Base-by-base conservation (phyloP, 2,329 filamentous ascomycete genomes). In the Sordariomycetes sp. region DNA sequence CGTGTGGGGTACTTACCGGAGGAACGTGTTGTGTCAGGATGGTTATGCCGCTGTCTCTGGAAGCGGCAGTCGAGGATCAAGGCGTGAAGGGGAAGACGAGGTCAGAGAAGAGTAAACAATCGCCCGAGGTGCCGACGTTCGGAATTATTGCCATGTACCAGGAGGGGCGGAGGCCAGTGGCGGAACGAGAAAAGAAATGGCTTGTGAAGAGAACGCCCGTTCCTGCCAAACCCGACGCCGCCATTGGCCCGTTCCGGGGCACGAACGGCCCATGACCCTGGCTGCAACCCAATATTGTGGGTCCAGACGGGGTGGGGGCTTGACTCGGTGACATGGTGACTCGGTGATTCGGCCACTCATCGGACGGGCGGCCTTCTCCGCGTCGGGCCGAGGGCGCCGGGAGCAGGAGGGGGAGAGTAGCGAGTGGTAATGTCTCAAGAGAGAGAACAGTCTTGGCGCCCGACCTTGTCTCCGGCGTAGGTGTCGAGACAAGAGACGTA, bases 311-410 rank as follows among this genome's bases (percentile, higher is more conserved):
- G 48, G 53, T 55, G 53, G 53, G n/a, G 53, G 48, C 53, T 22
- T 55, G 53, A 55, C 53, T 55, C 53, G 35, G 53, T 55, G 53
- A 55, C 53, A n/a, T 48, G 22, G 22, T 55, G 53, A 55, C 53
- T 55, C 53, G 53, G 53, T 55, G 53, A 42, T 48, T 17, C 65
- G 39, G 39, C 39, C 39, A 32, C 28, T 32, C 28, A 32, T 32
- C 28, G 28, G 28, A 32, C 28, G 28, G 28, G 28, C 28, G 28
- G 28, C 28, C 8, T 32, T 32, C 28, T 32, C 28, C 28, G 28
- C 28, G 28, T 32, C 28, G 28, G 28, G 28, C 28, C 28, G 28
- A 32, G 28, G 28, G 8, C 4, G 28, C 28, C 28, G 28, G 8
- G 28, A 32, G 8, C 28, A 32, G 8, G 28, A 32, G 28, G 28